Evolutionary conservation across 768 basidiomycete species (phyloP).

Genomic region (Panaeolus cyanescens): DNA sequence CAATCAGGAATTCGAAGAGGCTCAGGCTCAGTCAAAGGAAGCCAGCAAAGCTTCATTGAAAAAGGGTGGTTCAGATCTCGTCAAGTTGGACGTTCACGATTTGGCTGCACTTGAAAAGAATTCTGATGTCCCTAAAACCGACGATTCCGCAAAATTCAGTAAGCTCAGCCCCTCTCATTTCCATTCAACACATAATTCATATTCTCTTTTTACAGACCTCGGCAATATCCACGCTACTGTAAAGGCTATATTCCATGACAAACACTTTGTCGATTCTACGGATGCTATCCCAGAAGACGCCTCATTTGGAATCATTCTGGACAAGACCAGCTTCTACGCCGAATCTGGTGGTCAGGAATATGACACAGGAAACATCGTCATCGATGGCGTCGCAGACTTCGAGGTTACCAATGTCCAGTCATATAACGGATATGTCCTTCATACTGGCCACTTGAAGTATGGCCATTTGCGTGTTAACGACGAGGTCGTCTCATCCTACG

Average conservation of each 20-base stretch:
- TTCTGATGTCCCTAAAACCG: conserved; percentile 79
- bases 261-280: conserved; percentile 73
- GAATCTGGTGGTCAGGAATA: conserved; percentile 97
- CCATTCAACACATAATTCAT: not conserved
- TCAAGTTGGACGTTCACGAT: conserved; percentile 96
- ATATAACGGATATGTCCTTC: conserved; percentile 94
- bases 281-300: conserved; percentile 61
- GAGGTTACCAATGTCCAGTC: conserved; percentile 92
- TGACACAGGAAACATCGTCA: conserved; percentile 93
- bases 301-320: conserved; percentile 84
- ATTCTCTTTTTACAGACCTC: conserved; percentile 48
- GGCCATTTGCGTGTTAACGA: conserved; percentile 79
- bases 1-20: conserved; percentile 85
- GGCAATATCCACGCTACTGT: conserved; percentile 78
- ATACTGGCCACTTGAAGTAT: conserved; percentile 89
- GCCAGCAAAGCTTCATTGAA: conserved; percentile 86
- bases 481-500: conserved; percentile 86
- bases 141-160: conserved; percentile 93
- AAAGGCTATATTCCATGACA: conserved; percentile 84
- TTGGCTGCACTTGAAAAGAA: conserved; percentile 85
- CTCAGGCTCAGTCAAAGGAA: conserved; percentile 86
- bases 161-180: conserved; percentile 25
- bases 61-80: conserved; percentile 62
- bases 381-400: conserved; percentile 91
- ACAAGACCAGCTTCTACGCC: conserved; percentile 95